Evolutionary conservation across 768 basidiomycete genomes (phyloP).

Genomic region (Russula ochroleuca): DNA sequence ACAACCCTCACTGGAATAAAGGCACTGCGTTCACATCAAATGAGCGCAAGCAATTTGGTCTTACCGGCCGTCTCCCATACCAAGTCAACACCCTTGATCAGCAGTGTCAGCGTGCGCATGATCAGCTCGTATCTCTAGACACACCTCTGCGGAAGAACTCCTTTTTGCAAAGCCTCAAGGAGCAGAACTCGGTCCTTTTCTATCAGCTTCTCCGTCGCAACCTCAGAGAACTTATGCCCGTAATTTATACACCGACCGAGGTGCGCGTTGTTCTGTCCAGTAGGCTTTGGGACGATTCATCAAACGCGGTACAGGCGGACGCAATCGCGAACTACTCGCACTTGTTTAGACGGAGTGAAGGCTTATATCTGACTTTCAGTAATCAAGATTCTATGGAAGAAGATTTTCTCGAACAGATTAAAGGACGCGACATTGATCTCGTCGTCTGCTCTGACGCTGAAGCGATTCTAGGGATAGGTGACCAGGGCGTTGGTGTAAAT

Average conservation of each 20-base stretch:
- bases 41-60: slow-evolving; percentile 68
- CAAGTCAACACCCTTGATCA: slow-evolving; percentile 57
- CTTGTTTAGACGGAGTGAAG: slow-evolving; percentile 74
- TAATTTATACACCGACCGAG: slow-evolving; percentile 83
- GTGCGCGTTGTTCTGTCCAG: slow-evolving; percentile 36
- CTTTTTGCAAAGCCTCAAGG: slow-evolving; percentile 70
- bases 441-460: slow-evolving; percentile 83
- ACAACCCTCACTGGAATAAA: slow-evolving; percentile 67
- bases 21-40: slow-evolving; percentile 68
- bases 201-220: slow-evolving; percentile 52
- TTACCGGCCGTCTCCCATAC: slow-evolving; percentile 38
- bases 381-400: slow-evolving; percentile 67
- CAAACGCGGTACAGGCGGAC: slow-evolving; percentile 49
- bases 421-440: slow-evolving; percentile 61
- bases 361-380: slow-evolving; percentile 63
- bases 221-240: slow-evolving; percentile 49
- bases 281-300: neutral
- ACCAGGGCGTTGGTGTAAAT: slow-evolving; percentile 67
- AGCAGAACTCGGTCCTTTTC: slow-evolving; percentile 80
- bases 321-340: slow-evolving; percentile 83
- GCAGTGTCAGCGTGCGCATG: slow-evolving; percentile 71
- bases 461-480: slow-evolving; percentile 76
- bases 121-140: slow-evolving; percentile 45
- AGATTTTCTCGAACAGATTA: slow-evolving; percentile 65
- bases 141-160: slow-evolving; percentile 59